Conservation (phyloP, 2,329 filamentous ascomycete species). For the Amesomyces nigricolor region DNA sequence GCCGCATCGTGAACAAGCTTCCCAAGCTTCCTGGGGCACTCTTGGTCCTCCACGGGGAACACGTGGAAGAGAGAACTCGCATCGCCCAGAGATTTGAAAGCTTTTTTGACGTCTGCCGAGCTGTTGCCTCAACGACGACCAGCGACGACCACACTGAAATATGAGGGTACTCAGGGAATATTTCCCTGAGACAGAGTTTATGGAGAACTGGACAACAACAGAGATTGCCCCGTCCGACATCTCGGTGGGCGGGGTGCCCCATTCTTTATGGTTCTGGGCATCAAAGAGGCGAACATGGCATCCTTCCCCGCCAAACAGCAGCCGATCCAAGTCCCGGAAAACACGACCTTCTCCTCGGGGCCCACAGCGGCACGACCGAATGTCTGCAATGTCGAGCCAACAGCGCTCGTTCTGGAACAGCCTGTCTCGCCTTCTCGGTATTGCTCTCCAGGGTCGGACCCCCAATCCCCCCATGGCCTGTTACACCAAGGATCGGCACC, state of each 20-base stretch:
- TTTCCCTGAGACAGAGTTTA: neutral
- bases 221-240: neutral
- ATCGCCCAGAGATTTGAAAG: slow-evolving; percentile 16
- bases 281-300: neutral
- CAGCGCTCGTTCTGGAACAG: neutral
- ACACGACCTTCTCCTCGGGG: neutral
- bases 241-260: neutral
- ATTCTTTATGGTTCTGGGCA: neutral
- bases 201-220: neutral
- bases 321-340: neutral
- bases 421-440: neutral
- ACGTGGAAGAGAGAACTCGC: neutral
- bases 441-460: neutral
- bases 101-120: slow-evolving; percentile 17
- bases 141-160: neutral
- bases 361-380: neutral
- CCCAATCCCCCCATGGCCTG: neutral
- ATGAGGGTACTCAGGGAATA: neutral
- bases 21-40: slow-evolving; percentile 13
- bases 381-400: neutral
- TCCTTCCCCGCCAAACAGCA: neutral
- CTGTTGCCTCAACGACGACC: neutral
- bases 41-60: slow-evolving; percentile 10
- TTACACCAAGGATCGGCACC: neutral
- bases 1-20: slow-evolving; percentile 16